A percentile compares a stretch with the other conserved stretches of the same genome.
These are phyloP conservation scores for Coemansia sp. DNA, from an alignment of 192 early-diverging fungal species.

Conservation along the genomic window DNA sequence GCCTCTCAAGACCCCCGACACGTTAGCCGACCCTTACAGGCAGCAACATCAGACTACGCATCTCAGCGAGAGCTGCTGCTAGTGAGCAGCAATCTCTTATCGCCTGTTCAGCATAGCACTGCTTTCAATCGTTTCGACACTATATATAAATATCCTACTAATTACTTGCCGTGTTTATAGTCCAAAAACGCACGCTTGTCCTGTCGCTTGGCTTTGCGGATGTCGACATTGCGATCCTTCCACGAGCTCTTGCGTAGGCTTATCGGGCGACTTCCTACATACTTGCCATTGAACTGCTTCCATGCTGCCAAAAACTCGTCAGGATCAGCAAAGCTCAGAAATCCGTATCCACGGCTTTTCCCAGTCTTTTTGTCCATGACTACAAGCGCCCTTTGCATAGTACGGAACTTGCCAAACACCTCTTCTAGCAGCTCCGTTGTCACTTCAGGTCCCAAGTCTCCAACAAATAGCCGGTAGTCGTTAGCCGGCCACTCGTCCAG, in stretches of 20 bases:
- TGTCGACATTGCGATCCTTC: conserved; percentile 87
- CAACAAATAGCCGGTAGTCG: conserved; percentile 93
- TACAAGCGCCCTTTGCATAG: conserved; percentile 80
- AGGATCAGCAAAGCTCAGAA: conserved; percentile 89
- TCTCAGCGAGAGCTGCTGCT: conserved; percentile 49
- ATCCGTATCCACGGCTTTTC: conserved; percentile 93
- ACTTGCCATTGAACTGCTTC: conserved; percentile 98
- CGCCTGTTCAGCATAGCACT: background rate
- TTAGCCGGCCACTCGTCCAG: conserved; percentile 87
- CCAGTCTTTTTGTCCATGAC: conserved; percentile 82
- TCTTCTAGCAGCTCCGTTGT: conserved; percentile 79
- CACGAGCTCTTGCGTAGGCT: conserved; percentile 92
- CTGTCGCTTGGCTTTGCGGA: conserved; percentile 52
- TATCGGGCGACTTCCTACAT: conserved; percentile 93
- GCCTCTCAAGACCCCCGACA: conserved; percentile 17
- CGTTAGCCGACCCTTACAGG: conserved; percentile 4
- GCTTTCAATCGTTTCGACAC: background rate
- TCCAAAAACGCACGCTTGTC: conserved; percentile 47
- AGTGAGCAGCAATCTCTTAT: background rate
- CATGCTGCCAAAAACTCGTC: conserved; percentile 92
- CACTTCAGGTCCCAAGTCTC: conserved; percentile 94
- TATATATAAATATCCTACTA: background rate
- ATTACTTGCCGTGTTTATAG: conserved; percentile 29
- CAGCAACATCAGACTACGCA: conserved; percentile 26
- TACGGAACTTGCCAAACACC: conserved; percentile 85